phyloP scores from a whole-genome alignment of 192 early-diverging fungal species.

The Backusella circina region DNA sequence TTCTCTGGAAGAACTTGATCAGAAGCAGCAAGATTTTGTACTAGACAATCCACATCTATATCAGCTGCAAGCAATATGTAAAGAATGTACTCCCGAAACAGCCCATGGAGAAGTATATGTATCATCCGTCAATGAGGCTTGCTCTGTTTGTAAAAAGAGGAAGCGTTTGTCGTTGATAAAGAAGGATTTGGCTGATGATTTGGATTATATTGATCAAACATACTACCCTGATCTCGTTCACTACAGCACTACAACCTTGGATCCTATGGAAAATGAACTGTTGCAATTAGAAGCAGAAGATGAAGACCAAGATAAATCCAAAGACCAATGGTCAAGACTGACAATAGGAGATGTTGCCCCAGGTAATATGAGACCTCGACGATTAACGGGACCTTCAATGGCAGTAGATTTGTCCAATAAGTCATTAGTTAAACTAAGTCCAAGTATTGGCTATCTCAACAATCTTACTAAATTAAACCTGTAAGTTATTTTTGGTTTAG shows the following conservation, averaged over 20 bases:
- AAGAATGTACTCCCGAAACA: not conserved
- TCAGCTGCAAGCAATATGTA: conserved; percentile 3
- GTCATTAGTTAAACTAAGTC: conserved; percentile 12
- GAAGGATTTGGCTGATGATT: conserved; percentile 15
- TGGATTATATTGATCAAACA: conserved; percentile 28
- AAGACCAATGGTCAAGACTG: conserved; percentile 11
- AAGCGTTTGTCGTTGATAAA: conserved; percentile 10
- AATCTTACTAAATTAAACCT: conserved; percentile 17
- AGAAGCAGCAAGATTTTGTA: conserved; percentile 2
- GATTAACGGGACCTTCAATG: conserved; percentile 4
- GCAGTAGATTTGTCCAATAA: conserved; percentile 9
- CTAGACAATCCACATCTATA: conserved; percentile 17
- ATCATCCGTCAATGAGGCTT: not conserved
- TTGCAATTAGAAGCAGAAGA: conserved; percentile 9
- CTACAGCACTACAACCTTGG: conserved; percentile 17
- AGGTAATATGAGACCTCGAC: not conserved
- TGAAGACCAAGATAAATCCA: not conserved
- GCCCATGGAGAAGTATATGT: not conserved
- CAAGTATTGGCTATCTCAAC: conserved; percentile 15
- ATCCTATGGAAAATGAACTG: conserved; percentile 5
- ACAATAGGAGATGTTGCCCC: conserved; percentile 3
- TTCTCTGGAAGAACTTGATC: not conserved
- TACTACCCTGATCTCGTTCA: conserved; percentile 20
- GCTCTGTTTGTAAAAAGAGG: not conserved
- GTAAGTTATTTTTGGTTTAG: conserved; percentile 9